Percentiles rank a stretch among this genome's conserved stretches.
phyloP scores from a whole-genome alignment of 1,139 yeast species.

The Zygosaccharomyces pseudobailii region DNA sequence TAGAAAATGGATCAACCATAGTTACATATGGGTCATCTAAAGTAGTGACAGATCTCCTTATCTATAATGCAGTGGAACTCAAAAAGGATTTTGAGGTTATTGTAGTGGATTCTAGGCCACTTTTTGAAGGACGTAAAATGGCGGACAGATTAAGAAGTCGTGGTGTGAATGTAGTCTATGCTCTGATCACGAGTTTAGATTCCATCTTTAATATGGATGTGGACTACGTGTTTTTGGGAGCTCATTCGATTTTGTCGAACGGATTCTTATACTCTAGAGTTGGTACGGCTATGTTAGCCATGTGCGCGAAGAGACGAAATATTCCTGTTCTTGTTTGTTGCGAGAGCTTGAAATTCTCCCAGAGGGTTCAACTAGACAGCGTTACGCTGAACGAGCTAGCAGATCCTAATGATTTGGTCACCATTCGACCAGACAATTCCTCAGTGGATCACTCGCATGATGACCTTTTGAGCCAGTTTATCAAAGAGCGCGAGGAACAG shows the following conservation, averaged over 20 bases:
- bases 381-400: constrained; percentile 92
- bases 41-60: constrained; percentile 71
- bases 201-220: constrained; percentile 82
- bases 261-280: constrained; percentile 91
- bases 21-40: constrained; percentile 86
- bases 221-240: constrained; percentile 89
- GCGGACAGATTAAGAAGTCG: constrained; percentile 56
- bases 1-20: constrained; percentile 71
- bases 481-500: constrained; percentile 41
- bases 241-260: constrained; percentile 94
- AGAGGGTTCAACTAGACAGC: constrained; percentile 91
- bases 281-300: constrained; percentile 91
- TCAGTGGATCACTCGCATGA: constrained; percentile 52
- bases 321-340: constrained; percentile 95
- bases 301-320: constrained; percentile 82
- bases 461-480: constrained; percentile 61
- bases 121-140: constrained; percentile 85
- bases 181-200: constrained; percentile 71
- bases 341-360: constrained; percentile 91
- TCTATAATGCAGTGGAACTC: constrained; percentile 60
- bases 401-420: constrained; percentile 69
- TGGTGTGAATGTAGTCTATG: constrained; percentile 66
- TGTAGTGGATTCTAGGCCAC: constrained; percentile 91
- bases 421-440: constrained; percentile 44
- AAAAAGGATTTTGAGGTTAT: constrained; percentile 72